Evolutionary conservation across 129 eudicot genomes (phyloP), one percentile per base, ranked within the genome.

Genomic region (Flaveria bidentis): DNA sequence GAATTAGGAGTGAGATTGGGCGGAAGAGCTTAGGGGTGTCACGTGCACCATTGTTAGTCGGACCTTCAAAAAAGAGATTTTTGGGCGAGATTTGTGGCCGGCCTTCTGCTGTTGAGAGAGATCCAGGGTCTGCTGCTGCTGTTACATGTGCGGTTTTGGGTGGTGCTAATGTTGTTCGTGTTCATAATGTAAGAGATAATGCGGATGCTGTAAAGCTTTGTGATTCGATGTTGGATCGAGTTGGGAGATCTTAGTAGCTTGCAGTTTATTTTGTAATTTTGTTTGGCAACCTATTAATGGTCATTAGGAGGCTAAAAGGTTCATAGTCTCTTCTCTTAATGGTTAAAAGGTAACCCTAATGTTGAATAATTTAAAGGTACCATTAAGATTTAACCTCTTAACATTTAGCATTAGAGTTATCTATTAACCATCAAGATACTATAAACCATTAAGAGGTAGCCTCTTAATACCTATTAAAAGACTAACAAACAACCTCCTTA

Each of bases 161-260:
- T 57, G 97, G 97, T 42, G 96, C 96, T 55, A 94, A 94, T 80
- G 83, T 91, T 72, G 93, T 91, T 17, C 84, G 98, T 83, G 98
- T 93, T 44, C 98, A 90, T 80, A 93, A 85, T 67, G 87, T 93
- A 42, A 75, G 84, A 67, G 88, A 91, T 80, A 85, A 79, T 73
- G 78, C 76, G 60, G 90, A 87, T 73, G 98, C 98, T 72, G 93
- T 83, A 7, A 88, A 76, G 85, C 83, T 93, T 45, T 88, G 96
- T 75, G 98, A 91, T 85, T 88, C 98, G 5, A 42, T 93, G 84
- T 81, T 88, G 71, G 58, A 74, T 28, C 85, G 82, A 52, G 76
- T 57, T 30, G 88, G 79, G 58, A 61, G 69, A 53, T 53, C 60
- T 5, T 46, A 16, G 52, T 41, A 64, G 67, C 17, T 77, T 28